Conservation (phyloP, 2,329 filamentous ascomycete genomes). For the Aspergillus awamori region DNA sequence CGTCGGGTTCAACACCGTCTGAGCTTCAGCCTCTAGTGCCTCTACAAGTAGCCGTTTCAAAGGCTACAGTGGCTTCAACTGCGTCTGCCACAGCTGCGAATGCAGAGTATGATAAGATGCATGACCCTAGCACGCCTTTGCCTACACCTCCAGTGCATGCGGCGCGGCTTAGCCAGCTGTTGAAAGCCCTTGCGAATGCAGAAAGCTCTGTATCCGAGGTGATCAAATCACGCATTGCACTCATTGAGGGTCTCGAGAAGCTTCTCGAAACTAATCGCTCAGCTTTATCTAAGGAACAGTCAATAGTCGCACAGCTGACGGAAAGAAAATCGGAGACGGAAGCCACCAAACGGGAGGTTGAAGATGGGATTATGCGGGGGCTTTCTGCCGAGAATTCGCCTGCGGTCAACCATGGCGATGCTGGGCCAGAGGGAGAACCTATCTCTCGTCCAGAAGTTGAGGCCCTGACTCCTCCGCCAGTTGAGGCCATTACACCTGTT, state of each 20-base stretch:
- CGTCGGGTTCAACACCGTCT: conserved; percentile 63
- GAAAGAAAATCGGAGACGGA: conserved; percentile 74
- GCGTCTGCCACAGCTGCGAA: conserved; percentile 71
- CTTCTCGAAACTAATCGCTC: conserved; percentile 73
- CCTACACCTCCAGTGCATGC: conserved; percentile 90
- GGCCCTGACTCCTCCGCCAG: conserved; percentile 78
- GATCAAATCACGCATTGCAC: conserved; percentile 77
- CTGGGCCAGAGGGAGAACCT: conserved; percentile 33
- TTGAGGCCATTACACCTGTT: conserved; percentile 58
- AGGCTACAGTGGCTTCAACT: conserved; percentile 69
- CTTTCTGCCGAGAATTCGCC: conserved; percentile 64
- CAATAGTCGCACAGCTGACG: conserved; percentile 64
- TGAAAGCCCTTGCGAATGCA: conserved; percentile 84
- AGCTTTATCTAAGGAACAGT: conserved; percentile 70
- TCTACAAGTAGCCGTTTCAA: conserved; percentile 72
- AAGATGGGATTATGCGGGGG: conserved; percentile 86
- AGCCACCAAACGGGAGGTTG: conserved; percentile 81
- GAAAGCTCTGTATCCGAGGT: conserved; percentile 87
- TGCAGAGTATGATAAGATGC: conserved; percentile 81
- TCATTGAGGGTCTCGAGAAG: conserved; percentile 81
- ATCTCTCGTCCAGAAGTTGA: conserved; percentile 74
- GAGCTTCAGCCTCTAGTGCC: conserved; percentile 78
- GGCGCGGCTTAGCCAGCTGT: conserved; percentile 81
- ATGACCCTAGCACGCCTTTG: conserved; percentile 66
- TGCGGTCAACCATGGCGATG: conserved; percentile 46